phyloP scores from a whole-genome alignment of 768 basidiomycete genomes.

The Amanita muscaria region DNA sequence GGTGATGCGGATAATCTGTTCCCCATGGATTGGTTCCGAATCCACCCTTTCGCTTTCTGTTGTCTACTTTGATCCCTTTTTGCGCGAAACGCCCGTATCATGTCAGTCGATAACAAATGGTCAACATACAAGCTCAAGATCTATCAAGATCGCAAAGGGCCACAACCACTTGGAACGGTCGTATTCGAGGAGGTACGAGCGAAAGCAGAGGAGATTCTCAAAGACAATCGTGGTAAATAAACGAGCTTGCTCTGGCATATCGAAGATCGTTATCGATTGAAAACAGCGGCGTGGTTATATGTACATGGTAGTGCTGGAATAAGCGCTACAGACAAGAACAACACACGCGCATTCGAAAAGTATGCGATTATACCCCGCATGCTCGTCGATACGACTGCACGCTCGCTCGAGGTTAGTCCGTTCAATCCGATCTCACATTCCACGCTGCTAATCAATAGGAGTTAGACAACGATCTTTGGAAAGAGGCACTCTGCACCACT shows the following conservation, averaged over 20 bases:
- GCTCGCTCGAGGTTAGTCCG: conserved; percentile 53
- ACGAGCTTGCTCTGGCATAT: neutral
- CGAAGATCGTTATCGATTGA: neutral
- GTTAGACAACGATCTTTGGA: no score
- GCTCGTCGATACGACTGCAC: conserved; percentile 51
- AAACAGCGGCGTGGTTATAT: conserved; percentile 60
- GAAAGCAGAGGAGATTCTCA: conserved; percentile 55
- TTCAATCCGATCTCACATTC: conserved; percentile 40
- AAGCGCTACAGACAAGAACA: conserved; percentile 55
- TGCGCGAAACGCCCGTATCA: neutral
- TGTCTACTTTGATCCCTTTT: neutral
- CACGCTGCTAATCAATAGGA: no score
- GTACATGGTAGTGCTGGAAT: conserved; percentile 72
- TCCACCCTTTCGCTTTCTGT: neutral
- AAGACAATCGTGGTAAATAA: conserved; percentile 42
- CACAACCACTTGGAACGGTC: conserved; percentile 51
- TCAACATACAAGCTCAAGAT: conserved; percentile 30
- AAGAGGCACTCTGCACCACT: conserved; percentile 52
- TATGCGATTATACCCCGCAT: conserved; percentile 78
- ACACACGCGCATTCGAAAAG: conserved; percentile 52
- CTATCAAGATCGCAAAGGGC: conserved; percentile 30
- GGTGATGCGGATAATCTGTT: no score
- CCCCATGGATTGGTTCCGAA: neutral
- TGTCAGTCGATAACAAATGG: conserved; percentile 24
- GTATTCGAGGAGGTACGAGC: conserved; percentile 53